These are phyloP conservation scores for Phaeodactylum tricornutum DNA, from an alignment of 108 stramenopile genomes.

Conservation along the genomic window DNA sequence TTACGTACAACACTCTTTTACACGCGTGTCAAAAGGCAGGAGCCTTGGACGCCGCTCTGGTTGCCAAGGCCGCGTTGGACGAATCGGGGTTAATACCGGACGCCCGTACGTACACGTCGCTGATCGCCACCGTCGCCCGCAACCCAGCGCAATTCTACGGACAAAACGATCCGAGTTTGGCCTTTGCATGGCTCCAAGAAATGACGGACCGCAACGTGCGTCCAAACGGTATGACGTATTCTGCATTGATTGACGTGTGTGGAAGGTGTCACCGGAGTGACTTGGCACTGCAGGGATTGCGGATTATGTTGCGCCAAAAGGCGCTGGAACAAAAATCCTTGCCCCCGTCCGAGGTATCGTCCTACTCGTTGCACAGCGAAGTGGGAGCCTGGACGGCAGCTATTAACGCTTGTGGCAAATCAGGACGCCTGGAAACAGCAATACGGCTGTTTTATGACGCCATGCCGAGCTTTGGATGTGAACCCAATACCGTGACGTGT, in stretches of 20 bases:
- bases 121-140: conserved; percentile 76
- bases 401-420: conserved; percentile 82
- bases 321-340: conserved; percentile 12
- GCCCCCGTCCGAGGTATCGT: conserved; percentile 4
- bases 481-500: conserved; percentile 75
- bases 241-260: conserved; percentile 80
- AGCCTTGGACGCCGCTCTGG: conserved; percentile 55
- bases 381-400: conserved; percentile 88
- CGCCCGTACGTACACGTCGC: conserved; percentile 62
- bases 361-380: conserved; percentile 31
- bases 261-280: conserved; percentile 57
- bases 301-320: conserved; percentile 56
- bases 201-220: conserved; percentile 44
- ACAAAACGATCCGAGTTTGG: conserved; percentile 57
- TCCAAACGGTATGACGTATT: conserved; percentile 82
- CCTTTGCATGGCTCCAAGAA: conserved; percentile 59
- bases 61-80: conserved; percentile 35
- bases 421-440: conserved; percentile 63
- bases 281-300: conserved; percentile 69
- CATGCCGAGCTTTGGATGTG: conserved; percentile 63
- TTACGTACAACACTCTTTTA: conserved; percentile 78
- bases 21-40: conserved; percentile 71
- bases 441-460: conserved; percentile 44
- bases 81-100: conserved; percentile 42
- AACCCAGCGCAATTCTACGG: conserved; percentile 20